Evolutionary conservation across 371 early-diverging fungal species (phyloP).

Genomic region (Zopfochytrium polystomum): DNA sequence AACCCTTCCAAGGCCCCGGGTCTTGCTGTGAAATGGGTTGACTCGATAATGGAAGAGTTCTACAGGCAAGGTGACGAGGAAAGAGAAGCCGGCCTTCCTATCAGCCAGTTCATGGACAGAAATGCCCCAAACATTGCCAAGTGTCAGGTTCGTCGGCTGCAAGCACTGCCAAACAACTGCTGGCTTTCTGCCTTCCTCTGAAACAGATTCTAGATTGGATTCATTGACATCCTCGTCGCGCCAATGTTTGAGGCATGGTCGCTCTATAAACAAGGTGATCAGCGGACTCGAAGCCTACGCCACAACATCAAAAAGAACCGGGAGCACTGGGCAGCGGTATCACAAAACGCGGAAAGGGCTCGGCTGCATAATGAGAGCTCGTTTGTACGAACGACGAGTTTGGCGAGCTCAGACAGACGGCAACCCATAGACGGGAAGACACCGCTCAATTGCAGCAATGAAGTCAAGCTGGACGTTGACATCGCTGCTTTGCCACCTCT

Average conservation of each 20-base stretch:
- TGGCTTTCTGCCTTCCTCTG: background rate
- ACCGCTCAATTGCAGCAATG: too few relatives aligned
- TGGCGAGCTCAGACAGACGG: too few relatives aligned
- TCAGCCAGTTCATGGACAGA: constrained; percentile 48
- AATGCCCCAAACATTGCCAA: constrained; percentile 39
- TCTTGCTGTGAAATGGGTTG: constrained; percentile 46
- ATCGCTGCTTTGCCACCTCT: too few relatives aligned
- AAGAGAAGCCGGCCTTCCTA: constrained; percentile 27
- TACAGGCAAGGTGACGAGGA: constrained; percentile 39
- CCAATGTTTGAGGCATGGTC: constrained; percentile 48
- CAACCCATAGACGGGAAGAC: too few relatives aligned
- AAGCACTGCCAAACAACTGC: background rate
- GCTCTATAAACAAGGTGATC: constrained; percentile 12
- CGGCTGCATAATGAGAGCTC: too few relatives aligned
- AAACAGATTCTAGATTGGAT: constrained; percentile 32
- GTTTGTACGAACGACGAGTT: too few relatives aligned
- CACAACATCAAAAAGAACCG: constrained; percentile 21
- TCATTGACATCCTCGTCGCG: constrained; percentile 44
- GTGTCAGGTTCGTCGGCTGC: constrained; percentile 30
- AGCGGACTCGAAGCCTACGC: constrained; percentile 8
- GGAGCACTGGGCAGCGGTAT: constrained; percentile 16
- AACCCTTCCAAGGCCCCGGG: constrained; percentile 51
- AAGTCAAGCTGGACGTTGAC: too few relatives aligned
- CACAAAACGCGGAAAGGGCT: too few relatives aligned
- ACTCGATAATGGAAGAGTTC: constrained; percentile 48